Percentiles rank a stretch among this genome's conserved stretches.
Conservation (phyloP, 192 early-diverging fungal species). For the Umbelopsis vinacea region DNA sequence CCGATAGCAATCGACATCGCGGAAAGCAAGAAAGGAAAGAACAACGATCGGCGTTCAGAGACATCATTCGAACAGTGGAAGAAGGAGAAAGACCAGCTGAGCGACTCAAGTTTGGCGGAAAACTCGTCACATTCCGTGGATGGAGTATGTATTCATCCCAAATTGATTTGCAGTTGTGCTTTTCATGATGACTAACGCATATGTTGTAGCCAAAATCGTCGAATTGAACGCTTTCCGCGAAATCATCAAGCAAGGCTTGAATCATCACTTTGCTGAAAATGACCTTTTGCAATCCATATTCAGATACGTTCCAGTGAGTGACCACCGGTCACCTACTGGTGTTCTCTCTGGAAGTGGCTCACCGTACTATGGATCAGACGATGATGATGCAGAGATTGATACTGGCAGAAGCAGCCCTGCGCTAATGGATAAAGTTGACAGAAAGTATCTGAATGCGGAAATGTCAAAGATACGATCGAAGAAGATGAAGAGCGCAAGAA, state of each 20-base stretch:
- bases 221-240: constrained; percentile 28
- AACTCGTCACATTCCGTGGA: constrained; percentile 54
- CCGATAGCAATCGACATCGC: constrained; percentile 61
- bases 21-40: constrained; percentile 58
- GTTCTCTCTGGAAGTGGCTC: constrained; percentile 10
- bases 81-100: constrained; percentile 53
- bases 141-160: constrained; percentile 47
- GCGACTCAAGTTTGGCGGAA: constrained; percentile 53
- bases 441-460: constrained; percentile 12
- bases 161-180: neutral
- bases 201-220: constrained; percentile 21
- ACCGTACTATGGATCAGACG: constrained; percentile 17
- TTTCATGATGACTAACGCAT: neutral
- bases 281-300: constrained; percentile 11
- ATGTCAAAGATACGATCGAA: constrained; percentile 10
- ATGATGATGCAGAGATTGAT: neutral
- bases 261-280: constrained; percentile 28
- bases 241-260: constrained; percentile 29
- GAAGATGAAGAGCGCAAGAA: constrained; percentile 13
- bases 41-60: constrained; percentile 68
- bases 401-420: constrained; percentile 13
- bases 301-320: constrained; percentile 11
- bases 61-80: constrained; percentile 68
- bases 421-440: constrained; percentile 11
- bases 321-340: neutral